A percentile compares a stretch with the other conserved stretches of the same genome.
These are phyloP conservation scores for Tulasnella sp. DNA, from an alignment of 768 basidiomycete species.

Conservation along the genomic window DNA sequence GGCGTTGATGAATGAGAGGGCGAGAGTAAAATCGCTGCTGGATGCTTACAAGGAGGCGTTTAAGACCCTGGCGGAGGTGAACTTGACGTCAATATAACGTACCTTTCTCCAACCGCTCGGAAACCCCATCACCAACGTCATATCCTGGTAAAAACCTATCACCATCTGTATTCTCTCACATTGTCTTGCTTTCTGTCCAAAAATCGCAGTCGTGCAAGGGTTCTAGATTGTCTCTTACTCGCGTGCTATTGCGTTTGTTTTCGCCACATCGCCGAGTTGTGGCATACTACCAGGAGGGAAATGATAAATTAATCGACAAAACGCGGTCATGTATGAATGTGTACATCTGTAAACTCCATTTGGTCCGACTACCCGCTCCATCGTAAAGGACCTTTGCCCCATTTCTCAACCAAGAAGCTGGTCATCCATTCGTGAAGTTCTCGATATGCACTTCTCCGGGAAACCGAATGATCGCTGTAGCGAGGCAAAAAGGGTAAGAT, in stretches of 20 bases:
- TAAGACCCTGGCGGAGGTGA: constrained; percentile 74
- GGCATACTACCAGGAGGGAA: not conserved
- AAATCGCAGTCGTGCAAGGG: too few species aligned
- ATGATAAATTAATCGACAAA: not conserved
- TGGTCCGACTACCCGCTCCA: not conserved
- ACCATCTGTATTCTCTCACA: too few species aligned
- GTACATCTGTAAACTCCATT: not conserved
- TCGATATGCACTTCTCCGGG: constrained; percentile 57
- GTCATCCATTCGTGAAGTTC: constrained; percentile 85
- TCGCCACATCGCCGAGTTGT: not conserved
- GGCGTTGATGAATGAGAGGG: constrained; percentile 81
- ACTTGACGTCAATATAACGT: constrained; percentile 35
- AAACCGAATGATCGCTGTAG: constrained; percentile 68
- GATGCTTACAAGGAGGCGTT: constrained; percentile 95
- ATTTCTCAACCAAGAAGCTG: constrained; percentile 75
- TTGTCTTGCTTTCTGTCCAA: too few species aligned
- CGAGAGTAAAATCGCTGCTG: constrained; percentile 83
- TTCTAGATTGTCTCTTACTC: not conserved
- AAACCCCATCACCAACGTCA: too few species aligned
- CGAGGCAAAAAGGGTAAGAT: not conserved
- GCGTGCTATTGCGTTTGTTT: not conserved
- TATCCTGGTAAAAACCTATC: too few species aligned
- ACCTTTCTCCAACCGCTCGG: too few species aligned
- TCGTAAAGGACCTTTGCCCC: constrained; percentile 61
- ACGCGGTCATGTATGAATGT: not conserved